Evolutionary conservation across 1,284 basidiomycete species (phyloP).

Genomic region (Marasmius sp.): DNA sequence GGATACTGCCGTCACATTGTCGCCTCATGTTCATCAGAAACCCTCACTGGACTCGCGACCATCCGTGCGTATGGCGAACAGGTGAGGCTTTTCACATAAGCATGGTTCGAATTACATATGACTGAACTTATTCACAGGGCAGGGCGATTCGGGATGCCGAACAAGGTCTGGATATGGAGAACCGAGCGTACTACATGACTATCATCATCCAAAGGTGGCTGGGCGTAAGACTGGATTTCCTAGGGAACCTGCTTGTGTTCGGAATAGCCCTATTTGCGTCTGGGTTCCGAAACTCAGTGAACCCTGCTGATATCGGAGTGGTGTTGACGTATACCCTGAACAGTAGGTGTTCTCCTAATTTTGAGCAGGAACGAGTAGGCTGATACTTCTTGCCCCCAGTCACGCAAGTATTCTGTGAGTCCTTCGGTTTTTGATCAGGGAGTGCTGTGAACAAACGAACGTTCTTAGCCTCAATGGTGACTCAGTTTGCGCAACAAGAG

Average conservation of each 20-base stretch:
- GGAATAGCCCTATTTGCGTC: slow-evolving; percentile 71
- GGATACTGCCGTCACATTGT: slow-evolving; percentile 10
- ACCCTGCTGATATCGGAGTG: slow-evolving; percentile 56
- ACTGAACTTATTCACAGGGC: slow-evolving; percentile 21
- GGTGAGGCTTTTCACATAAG: slow-evolving; percentile 21
- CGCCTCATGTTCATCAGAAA: slow-evolving; percentile 27
- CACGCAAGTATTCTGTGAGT: slow-evolving; percentile 55
- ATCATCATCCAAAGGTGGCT: slow-evolving; percentile 52
- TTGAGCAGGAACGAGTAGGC: not conserved
- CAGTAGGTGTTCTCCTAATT: slow-evolving; percentile 37
- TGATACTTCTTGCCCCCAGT: slow-evolving; percentile 34
- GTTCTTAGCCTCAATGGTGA: slow-evolving; percentile 50
- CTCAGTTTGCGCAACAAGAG: slow-evolving; percentile 59
- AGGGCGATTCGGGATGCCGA: slow-evolving; percentile 52
- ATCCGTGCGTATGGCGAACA: slow-evolving; percentile 45
- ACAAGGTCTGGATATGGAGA: slow-evolving; percentile 69
- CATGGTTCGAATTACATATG: not conserved
- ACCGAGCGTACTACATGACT: slow-evolving; percentile 78
- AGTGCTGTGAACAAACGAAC: slow-evolving; percentile 8
- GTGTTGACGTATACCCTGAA: slow-evolving; percentile 63
- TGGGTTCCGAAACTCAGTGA: slow-evolving; percentile 36
- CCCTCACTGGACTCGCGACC: slow-evolving; percentile 44
- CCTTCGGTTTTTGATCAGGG: not conserved
- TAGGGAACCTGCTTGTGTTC: slow-evolving; percentile 74
- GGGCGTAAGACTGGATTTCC: slow-evolving; percentile 58